Evolutionary conservation across 371 early-diverging fungal genomes (phyloP).

Genomic region (Polyrhizophydium stewartii): DNA sequence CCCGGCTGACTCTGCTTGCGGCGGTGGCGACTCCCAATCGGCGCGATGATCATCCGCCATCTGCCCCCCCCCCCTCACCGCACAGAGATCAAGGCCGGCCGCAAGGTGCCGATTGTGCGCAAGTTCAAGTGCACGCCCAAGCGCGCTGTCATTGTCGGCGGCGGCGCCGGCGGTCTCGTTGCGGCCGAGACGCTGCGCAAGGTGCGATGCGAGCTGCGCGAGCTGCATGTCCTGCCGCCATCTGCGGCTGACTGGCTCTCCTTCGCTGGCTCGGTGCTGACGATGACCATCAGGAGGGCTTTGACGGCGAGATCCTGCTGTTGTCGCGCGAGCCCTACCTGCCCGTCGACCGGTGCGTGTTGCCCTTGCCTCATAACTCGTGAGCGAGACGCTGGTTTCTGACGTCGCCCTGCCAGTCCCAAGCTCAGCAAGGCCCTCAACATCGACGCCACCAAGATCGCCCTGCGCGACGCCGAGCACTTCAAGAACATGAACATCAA

Average conservation of each 20-base stretch:
- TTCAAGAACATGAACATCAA: slow-evolving; percentile 36
- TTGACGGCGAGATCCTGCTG: slow-evolving; percentile 38
- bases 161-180: slow-evolving; percentile 48
- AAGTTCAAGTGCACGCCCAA: background rate
- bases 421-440: slow-evolving; percentile 45
- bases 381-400: too few relatives aligned
- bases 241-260: too few relatives aligned
- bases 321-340: slow-evolving; percentile 43
- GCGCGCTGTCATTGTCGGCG: slow-evolving; percentile 45
- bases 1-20: too few relatives aligned
- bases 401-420: slow-evolving; percentile 20
- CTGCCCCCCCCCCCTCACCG: background rate
- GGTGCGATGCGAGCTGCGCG: slow-evolving; percentile 8
- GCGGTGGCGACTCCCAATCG: too few relatives aligned
- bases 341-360: slow-evolving; percentile 49
- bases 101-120: slow-evolving; percentile 20
- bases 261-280: background rate
- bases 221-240: too few relatives aligned
- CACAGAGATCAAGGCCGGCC: slow-evolving; percentile 25
- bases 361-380: too few relatives aligned
- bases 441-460: slow-evolving; percentile 28
- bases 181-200: slow-evolving; percentile 44
- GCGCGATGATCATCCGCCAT: too few relatives aligned
- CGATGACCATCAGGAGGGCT: slow-evolving; percentile 26
- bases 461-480: slow-evolving; percentile 33